These are phyloP conservation scores for Meredithiella fracta DNA, from an alignment of 2,329 filamentous ascomycete species.

Conservation along the genomic window DNA sequence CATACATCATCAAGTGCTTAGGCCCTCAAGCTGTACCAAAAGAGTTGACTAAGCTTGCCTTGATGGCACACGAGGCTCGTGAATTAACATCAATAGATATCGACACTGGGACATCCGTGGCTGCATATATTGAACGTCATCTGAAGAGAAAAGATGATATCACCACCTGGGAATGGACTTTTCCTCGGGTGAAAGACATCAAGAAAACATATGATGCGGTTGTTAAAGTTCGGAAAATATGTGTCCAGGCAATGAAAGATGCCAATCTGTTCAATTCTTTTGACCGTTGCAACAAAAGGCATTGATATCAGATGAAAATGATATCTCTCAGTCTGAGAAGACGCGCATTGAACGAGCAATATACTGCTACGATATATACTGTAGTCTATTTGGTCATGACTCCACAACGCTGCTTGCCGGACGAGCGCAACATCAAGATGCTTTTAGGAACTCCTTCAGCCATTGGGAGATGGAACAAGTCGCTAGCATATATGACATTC, in stretches of 20 bases:
- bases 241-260: background rate
- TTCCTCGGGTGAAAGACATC: too few relatives aligned
- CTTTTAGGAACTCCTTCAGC: slow-evolving; percentile 8
- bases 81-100: background rate
- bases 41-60: background rate
- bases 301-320: slow-evolving; percentile 1
- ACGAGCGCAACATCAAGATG: background rate
- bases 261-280: background rate
- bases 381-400: slow-evolving; percentile 12
- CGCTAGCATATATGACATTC: slow-evolving; percentile 10
- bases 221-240: background rate
- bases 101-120: background rate
- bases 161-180: background rate
- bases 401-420: background rate
- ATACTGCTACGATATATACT: slow-evolving; percentile 12
- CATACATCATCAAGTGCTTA: background rate
- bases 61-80: slow-evolving; percentile 7
- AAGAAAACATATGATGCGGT: too few relatives aligned
- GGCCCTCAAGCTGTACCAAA: too few relatives aligned
- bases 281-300: slow-evolving; percentile 3
- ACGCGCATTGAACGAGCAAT: slow-evolving; percentile 8
- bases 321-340: background rate
- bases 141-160: background rate
- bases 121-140: background rate
- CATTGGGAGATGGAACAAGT: slow-evolving; percentile 13